phyloP scores from a whole-genome alignment of 2,329 filamentous ascomycete species.

The Neofusicoccum kwambonambiense region DNA sequence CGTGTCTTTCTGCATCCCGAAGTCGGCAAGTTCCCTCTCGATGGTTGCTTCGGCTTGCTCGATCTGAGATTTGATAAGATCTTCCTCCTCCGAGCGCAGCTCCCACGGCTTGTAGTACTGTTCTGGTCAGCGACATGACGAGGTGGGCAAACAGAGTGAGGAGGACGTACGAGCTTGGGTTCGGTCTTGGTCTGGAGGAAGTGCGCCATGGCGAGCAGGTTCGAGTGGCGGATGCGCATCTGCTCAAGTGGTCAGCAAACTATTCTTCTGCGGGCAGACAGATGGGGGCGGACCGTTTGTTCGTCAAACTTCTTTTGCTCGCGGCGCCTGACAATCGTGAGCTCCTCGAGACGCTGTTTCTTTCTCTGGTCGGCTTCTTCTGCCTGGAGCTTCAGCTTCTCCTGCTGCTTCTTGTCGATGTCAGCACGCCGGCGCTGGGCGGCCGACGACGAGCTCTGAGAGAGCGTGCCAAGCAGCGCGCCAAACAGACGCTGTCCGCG shows the following conservation, averaged over 20 bases:
- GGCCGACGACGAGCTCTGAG: conserved; percentile 60
- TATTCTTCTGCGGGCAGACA: conserved; percentile 6
- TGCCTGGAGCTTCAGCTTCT: conserved; percentile 70
- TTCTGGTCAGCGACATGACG: conserved; percentile 18
- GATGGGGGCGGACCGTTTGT: conserved; percentile 61
- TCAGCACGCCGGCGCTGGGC: conserved; percentile 70
- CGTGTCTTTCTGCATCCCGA: conserved; percentile 44
- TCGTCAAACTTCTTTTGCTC: conserved; percentile 77
- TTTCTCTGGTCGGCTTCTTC: conserved; percentile 68
- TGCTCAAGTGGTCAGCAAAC: conserved; percentile 36
- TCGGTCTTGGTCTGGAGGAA: conserved; percentile 70
- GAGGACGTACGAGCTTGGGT: conserved; percentile 69
- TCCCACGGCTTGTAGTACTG: conserved; percentile 89
- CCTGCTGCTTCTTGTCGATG: conserved; percentile 78
- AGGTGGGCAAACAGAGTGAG: neutral
- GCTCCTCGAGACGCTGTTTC: conserved; percentile 62
- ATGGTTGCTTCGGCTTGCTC: conserved; percentile 63
- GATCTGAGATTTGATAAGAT: conserved; percentile 68
- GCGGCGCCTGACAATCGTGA: conserved; percentile 59
- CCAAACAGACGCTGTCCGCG: conserved; percentile 85
- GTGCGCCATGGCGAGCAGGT: conserved; percentile 67
- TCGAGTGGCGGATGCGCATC: conserved; percentile 74
- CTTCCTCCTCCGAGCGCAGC: conserved; percentile 66
- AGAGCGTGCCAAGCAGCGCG: conserved; percentile 73
- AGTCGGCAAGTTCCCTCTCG: conserved; percentile 63